Base-by-base conservation (phyloP, 2,329 filamentous ascomycete genomes). In the Talaromyces sp. region DNA sequence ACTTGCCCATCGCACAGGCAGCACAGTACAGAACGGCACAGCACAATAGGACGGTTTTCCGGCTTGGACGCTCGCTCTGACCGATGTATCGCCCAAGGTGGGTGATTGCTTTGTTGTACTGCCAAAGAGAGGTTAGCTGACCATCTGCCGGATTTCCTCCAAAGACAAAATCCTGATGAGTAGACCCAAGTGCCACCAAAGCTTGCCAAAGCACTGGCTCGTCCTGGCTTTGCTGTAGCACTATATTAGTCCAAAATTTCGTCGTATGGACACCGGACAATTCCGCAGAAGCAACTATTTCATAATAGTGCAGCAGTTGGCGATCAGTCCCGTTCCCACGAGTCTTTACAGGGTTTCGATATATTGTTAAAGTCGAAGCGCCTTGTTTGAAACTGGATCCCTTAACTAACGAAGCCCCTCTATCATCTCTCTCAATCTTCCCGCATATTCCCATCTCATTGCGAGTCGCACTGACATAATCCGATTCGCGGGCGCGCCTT, bases 161-260 rank as follows among this genome's bases (percentile, higher is more conserved):
- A n/a, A 21, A 21, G 29, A 31, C 50, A 17, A 51, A 58, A 14
- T 51, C 14, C 9, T n/a, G 46, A 58, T 51, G 27, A 38, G 29
- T 58, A 21, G n/a, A 58, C 31, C 38, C 50, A 52, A 51, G 32
- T 26, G 56, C 56, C 26, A 52, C 46, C 31, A 58, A 26, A 41
- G 43, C 49, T 8, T 35, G 56, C 8, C 41, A 35, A 35, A 58
- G 31, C 7, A 52, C 56, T 35, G 46, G 56, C 31, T 58, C 56
- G 5, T 52, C 17, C 14, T 32, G 19, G 14, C 41, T 51, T 24
- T 32, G 50, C 26, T 35, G 43, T 29, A 49, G 24, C 46, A 58
- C 56, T 27, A 49, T 58, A 41, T 13, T 58, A 41, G 19, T 35
- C 56, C 46, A 58, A 35, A 58, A 58, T 8, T n/a, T 50, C 14